phyloP scores from a whole-genome alignment of 2,329 filamentous ascomycete species.

The Colletotrichum chrysophilum region DNA sequence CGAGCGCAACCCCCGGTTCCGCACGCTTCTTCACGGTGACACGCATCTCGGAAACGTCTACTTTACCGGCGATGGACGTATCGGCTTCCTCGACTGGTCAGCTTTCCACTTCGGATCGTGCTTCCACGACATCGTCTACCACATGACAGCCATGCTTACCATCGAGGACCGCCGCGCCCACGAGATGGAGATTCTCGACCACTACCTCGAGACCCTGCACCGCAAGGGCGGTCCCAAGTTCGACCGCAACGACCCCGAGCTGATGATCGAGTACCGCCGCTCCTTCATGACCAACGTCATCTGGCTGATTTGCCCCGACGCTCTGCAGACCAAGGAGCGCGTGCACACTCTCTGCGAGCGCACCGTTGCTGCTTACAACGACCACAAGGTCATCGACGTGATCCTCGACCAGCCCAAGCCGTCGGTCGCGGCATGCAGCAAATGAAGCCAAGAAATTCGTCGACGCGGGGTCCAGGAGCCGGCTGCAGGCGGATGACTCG shows the following conservation, averaged over 20 bases:
- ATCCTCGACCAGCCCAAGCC: not conserved
- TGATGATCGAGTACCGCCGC: slow-evolving; percentile 18
- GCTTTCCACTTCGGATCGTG: slow-evolving; percentile 44
- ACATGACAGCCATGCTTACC: slow-evolving; percentile 41
- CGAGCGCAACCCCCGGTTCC: slow-evolving; percentile 40
- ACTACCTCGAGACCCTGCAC: slow-evolving; percentile 38
- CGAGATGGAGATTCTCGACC: slow-evolving; percentile 41
- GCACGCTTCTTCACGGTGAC: slow-evolving; percentile 44
- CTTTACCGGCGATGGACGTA: slow-evolving; percentile 36
- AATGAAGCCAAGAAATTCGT: not conserved
- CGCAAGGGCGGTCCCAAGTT: slow-evolving; percentile 36
- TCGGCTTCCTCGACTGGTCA: slow-evolving; percentile 48
- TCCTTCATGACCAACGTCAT: slow-evolving; percentile 37
- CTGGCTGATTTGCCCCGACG: slow-evolving; percentile 24
- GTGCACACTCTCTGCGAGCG: slow-evolving; percentile 36
- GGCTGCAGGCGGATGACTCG: not conserved
- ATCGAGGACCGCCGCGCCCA: slow-evolving; percentile 43
- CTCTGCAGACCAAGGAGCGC: slow-evolving; percentile 39
- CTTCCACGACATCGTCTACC: slow-evolving; percentile 48
- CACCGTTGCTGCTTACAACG: slow-evolving; percentile 38
- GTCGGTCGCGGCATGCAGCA: not conserved
- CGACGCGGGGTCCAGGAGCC: not conserved
- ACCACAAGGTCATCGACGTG: slow-evolving; percentile 40
- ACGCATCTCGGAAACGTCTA: slow-evolving; percentile 50
- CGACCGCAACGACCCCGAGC: slow-evolving; percentile 26